A percentile compares a stretch with the other conserved stretches of the same genome.
Conservation (phyloP, 208 protist species). For the Leishmania arabica region DNA sequence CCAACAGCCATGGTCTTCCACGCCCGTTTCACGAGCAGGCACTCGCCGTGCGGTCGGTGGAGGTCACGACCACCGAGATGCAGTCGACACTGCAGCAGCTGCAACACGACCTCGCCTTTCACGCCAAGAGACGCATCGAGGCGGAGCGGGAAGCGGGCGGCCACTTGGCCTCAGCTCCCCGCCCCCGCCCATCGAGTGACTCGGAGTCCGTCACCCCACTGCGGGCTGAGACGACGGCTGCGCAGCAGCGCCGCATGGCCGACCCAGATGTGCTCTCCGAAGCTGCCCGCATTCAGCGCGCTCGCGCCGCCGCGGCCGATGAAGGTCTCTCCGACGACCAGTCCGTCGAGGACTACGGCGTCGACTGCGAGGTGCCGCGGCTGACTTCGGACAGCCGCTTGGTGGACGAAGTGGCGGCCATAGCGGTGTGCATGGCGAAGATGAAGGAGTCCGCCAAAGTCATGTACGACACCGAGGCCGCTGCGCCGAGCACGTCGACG, state of each 20-base stretch:
- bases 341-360: constrained; percentile 72
- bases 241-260: constrained; percentile 12
- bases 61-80: constrained; percentile 27
- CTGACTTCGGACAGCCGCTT: constrained; percentile 22
- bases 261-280: constrained; percentile 32
- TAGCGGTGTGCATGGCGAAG: constrained; percentile 26
- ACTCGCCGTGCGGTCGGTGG: constrained; percentile 28
- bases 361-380: constrained; percentile 21
- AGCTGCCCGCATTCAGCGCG: constrained; percentile 41
- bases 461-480: constrained; percentile 23
- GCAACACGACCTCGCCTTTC: background rate
- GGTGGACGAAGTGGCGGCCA: constrained; percentile 38
- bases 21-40: constrained; percentile 57
- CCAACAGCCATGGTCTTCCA: constrained; percentile 44
- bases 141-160: background rate
- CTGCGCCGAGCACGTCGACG: constrained; percentile 28
- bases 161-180: background rate
- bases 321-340: constrained; percentile 61
- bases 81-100: background rate
- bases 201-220: background rate
- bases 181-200: background rate
- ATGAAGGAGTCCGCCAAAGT: constrained; percentile 26
- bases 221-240: background rate
- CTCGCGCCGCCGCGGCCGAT: constrained; percentile 67
- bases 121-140: constrained; percentile 10